Base-by-base conservation (phyloP, 495 filamentous ascomycete genomes). In the Talaromyces borbonicus region DNA sequence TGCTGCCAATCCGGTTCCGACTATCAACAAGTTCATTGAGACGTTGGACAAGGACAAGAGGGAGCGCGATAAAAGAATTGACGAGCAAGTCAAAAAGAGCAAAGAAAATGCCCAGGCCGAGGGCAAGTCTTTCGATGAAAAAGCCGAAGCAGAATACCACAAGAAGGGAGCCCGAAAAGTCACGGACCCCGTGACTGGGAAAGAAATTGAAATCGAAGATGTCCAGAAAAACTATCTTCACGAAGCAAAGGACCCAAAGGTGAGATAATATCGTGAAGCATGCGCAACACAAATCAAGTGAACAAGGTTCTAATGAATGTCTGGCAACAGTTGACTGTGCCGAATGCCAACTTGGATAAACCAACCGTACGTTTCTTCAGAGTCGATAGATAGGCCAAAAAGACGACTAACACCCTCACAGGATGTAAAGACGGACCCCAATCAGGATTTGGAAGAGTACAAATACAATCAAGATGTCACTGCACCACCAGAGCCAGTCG, bases 201-300 rank as follows among this genome's bases (percentile, higher is more conserved):
- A 76, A 29, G 68, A 95, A 32, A 87, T 95, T 20, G 80, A 84
- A 41, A 94, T 97, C 43, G 87, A 90, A 53, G 87, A 97, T 60
- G 80, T 84, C 23, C 78, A 76, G 48, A 57, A 74, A 35, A 63
- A 77, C 25, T 84, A 84, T 47, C 77, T 89, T 74, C 76, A 84
- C 32, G 63, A 77, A 5, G 83, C 83, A 3, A 73, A 85, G 36
- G 65, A 90, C 31, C 85, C 86, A 5, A 67, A 63, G 58, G 79
- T 89, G 61, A 52, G 67, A 47, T 22, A 5, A n/a, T n/a, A 30
- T 39, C 37, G 18, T 40, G 7, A 9, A 24, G 11, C n/a, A 9
- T 5, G 4, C 18, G 16, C 39, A 37, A 16, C 16, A 32, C 1
- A 16, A 23, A 38, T 6, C 15, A 4, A 20, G 9, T 37, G 9